Conservation (phyloP, 192 early-diverging fungal species). For the Backusella macrospora region DNA sequence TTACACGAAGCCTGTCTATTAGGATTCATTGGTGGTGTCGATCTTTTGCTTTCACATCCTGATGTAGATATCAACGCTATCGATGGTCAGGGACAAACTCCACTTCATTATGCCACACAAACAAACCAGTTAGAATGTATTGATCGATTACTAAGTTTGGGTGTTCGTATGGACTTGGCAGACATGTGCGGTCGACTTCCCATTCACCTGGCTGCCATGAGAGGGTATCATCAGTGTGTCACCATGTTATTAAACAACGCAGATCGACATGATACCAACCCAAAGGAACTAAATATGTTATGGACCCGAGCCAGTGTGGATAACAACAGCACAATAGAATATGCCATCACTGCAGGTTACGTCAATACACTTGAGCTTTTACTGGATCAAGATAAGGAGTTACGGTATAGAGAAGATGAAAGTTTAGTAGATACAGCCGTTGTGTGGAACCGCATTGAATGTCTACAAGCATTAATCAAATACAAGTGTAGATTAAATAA, state of each 20-base stretch:
- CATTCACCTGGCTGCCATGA: conserved; percentile 28
- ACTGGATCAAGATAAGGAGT: conserved; percentile 1
- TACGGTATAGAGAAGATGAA: neutral
- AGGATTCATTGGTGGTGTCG: conserved; percentile 19
- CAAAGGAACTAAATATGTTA: conserved; percentile 5
- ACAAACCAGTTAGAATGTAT: conserved; percentile 6
- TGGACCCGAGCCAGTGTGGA: neutral
- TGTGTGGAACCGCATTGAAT: conserved; percentile 37
- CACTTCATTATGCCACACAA: conserved; percentile 25
- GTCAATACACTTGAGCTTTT: conserved; percentile 8
- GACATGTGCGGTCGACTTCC: conserved; percentile 23
- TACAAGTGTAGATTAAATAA: conserved; percentile 9
- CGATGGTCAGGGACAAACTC: conserved; percentile 20
- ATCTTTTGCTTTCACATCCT: conserved; percentile 22
- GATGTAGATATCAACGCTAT: conserved; percentile 16
- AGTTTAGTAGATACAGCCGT: conserved; percentile 23
- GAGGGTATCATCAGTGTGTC: conserved; percentile 24
- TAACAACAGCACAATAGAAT: conserved; percentile 1
- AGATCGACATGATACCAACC: conserved; percentile 22
- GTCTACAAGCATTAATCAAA: conserved; percentile 21
- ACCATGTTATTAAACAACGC: conserved; percentile 15
- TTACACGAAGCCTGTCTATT: conserved; percentile 18
- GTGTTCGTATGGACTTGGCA: conserved; percentile 20
- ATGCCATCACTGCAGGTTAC: conserved; percentile 22
- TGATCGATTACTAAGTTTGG: conserved; percentile 11